Evolutionary conservation across 1,284 basidiomycete species (phyloP).

Genomic region (Trichosporon sp.): DNA sequence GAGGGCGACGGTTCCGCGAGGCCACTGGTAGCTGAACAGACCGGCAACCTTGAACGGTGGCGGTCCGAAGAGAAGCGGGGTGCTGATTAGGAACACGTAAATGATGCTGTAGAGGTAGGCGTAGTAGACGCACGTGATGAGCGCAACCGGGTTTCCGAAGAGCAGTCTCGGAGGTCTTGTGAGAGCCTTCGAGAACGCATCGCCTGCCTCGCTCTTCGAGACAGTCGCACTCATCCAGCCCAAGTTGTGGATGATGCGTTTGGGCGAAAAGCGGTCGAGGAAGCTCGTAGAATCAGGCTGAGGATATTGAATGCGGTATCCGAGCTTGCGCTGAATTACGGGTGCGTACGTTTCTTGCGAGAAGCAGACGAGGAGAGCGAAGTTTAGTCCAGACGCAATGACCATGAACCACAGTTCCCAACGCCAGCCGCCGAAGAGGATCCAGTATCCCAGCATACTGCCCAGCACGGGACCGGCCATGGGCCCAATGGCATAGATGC

Average conservation of each 20-base stretch:
- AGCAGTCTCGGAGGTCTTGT: slow-evolving; percentile 56
- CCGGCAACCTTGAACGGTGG: slow-evolving; percentile 44
- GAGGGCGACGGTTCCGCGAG: slow-evolving; percentile 50
- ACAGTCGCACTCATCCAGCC: slow-evolving; percentile 51
- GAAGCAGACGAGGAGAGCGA: slow-evolving; percentile 38
- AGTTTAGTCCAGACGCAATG: slow-evolving; percentile 49
- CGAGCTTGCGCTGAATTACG: slow-evolving; percentile 46
- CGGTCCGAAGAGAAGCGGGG: slow-evolving; percentile 57
- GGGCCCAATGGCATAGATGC: slow-evolving; percentile 53
- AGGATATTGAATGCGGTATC: slow-evolving; percentile 38
- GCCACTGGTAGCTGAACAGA: slow-evolving; percentile 58
- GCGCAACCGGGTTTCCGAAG: slow-evolving; percentile 55
- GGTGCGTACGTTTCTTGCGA: slow-evolving; percentile 55
- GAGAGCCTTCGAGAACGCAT: slow-evolving; percentile 46
- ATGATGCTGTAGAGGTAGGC: slow-evolving; percentile 58
- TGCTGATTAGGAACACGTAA: slow-evolving; percentile 57
- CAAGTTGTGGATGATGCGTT: slow-evolving; percentile 36
- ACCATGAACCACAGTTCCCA: slow-evolving; percentile 54
- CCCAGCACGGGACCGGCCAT: slow-evolving; percentile 53
- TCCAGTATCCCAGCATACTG: slow-evolving; percentile 53
- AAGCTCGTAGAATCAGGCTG: slow-evolving; percentile 27
- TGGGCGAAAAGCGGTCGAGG: slow-evolving; percentile 31
- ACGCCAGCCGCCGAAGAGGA: slow-evolving; percentile 49
- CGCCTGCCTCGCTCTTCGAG: slow-evolving; percentile 37
- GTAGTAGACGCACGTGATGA: slow-evolving; percentile 58